Conservation (phyloP, 1,284 basidiomycete species). For the Trichosporon ovoides region DNA sequence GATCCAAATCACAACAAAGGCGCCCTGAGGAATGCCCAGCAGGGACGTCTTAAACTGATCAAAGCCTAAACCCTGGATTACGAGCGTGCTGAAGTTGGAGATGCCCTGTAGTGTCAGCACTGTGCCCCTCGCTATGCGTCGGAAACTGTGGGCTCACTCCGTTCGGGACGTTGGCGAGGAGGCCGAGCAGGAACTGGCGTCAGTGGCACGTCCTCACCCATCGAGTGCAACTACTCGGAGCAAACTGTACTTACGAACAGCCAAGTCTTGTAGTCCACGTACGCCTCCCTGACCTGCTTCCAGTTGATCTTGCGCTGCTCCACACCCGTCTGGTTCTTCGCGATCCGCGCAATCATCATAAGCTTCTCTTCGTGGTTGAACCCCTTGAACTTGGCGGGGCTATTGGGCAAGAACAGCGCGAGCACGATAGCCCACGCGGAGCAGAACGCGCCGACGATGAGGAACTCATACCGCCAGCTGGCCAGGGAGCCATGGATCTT, state of each 20-base stretch:
- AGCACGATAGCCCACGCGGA: constrained; percentile 40
- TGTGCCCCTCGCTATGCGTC: constrained; percentile 13
- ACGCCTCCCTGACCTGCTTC: constrained; percentile 48
- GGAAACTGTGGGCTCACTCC: constrained; percentile 13
- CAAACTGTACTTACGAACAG: constrained; percentile 10
- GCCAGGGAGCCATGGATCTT: constrained; percentile 46
- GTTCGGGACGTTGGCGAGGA: constrained; percentile 48
- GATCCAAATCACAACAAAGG: constrained; percentile 46
- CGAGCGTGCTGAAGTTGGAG: constrained; percentile 45
- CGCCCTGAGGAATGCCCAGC: constrained; percentile 47
- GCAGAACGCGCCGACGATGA: constrained; percentile 46
- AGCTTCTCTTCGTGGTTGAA: constrained; percentile 49
- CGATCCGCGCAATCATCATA: constrained; percentile 48
- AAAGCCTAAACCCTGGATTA: constrained; percentile 45
- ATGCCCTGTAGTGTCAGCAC: constrained; percentile 23
- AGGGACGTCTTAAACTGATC: constrained; percentile 43
- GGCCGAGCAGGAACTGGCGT: constrained; percentile 37
- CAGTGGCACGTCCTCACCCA: too few relatives aligned
- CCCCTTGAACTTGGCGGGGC: constrained; percentile 38
- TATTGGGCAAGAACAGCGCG: constrained; percentile 42
- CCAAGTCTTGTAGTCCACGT: constrained; percentile 42
- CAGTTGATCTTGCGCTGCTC: constrained; percentile 48
- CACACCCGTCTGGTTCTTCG: constrained; percentile 48
- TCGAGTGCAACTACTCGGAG: too few relatives aligned
- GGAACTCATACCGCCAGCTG: constrained; percentile 48